These are phyloP conservation scores for Cryptosporidium parvum DNA, from an alignment of 169 alveolate genomes.

Conservation along the genomic window DNA sequence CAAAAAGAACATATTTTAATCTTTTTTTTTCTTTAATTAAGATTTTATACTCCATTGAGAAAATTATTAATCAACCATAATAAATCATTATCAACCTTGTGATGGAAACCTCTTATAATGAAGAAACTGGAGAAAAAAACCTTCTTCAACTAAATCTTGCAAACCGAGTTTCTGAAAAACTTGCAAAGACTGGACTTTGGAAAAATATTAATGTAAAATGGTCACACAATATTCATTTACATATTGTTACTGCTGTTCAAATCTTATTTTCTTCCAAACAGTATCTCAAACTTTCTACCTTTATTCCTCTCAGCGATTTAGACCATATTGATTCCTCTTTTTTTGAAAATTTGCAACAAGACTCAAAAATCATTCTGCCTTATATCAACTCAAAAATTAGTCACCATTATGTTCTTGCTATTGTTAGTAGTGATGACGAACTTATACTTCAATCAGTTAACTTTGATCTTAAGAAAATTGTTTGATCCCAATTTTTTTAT, in stretches of 20 bases:
- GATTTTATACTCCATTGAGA: not conserved
- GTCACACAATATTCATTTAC: not conserved
- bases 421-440: constrained; percentile 13
- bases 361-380: not conserved
- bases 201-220: constrained; percentile 14
- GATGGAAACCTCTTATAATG: not conserved
- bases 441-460: constrained; percentile 34
- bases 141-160: constrained; percentile 7
- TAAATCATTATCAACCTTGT: too few species aligned
- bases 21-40: too few species aligned
- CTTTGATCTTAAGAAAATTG: constrained; percentile 10
- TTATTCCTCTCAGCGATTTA: constrained; percentile 10
- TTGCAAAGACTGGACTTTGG: constrained; percentile 25
- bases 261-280: constrained; percentile 1
- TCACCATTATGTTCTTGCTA: constrained; percentile 12
- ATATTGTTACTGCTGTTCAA: constrained; percentile 18
- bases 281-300: constrained; percentile 28
- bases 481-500: not conserved
- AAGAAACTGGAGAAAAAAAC: not conserved
- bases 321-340: constrained; percentile 9
- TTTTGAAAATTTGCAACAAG: not conserved
- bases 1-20: not conserved
- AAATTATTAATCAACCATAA: too few species aligned
- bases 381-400: not conserved
- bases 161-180: constrained; percentile 33